phyloP scores from a whole-genome alignment of 768 basidiomycete genomes.

The Russula foetens region DNA sequence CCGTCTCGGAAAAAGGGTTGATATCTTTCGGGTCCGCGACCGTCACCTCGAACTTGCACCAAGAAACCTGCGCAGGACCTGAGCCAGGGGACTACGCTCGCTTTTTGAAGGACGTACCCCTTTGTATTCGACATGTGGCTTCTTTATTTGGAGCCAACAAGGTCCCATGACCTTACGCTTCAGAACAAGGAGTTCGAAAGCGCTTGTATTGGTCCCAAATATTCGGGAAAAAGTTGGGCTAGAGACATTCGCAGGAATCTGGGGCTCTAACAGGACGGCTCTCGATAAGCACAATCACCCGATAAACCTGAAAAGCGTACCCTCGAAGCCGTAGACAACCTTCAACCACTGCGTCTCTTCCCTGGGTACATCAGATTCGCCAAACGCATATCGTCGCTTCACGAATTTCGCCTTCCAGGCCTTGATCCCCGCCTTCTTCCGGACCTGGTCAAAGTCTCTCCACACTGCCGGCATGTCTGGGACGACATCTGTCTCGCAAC shows the following conservation, averaged over 20 bases:
- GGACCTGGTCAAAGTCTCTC: slow-evolving; percentile 72
- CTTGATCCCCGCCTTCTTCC: slow-evolving; percentile 59
- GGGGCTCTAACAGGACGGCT: slow-evolving; percentile 43
- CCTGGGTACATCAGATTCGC: slow-evolving; percentile 70
- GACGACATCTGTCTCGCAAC: slow-evolving; percentile 65
- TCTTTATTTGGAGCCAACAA: slow-evolving; percentile 88
- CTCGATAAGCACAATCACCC: neutral
- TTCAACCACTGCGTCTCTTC: slow-evolving; percentile 86
- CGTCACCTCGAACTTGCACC: slow-evolving; percentile 91
- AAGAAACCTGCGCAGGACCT: slow-evolving; percentile 59
- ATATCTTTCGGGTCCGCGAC: slow-evolving; percentile 84
- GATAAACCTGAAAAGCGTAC: slow-evolving; percentile 30
- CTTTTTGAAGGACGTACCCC: slow-evolving; percentile 47
- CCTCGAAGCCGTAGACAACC: slow-evolving; percentile 83
- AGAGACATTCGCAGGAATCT: slow-evolving; percentile 60
- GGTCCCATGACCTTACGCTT: slow-evolving; percentile 99
- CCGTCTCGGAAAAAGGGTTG: slow-evolving; percentile 70
- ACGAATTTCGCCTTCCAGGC: slow-evolving; percentile 80
- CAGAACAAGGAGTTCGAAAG: slow-evolving; percentile 88
- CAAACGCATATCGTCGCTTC: slow-evolving; percentile 87
- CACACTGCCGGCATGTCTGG: slow-evolving; percentile 69
- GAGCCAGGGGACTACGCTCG: neutral
- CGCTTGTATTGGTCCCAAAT: slow-evolving; percentile 85
- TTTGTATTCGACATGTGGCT: slow-evolving; percentile 65
- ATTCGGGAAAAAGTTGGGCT: slow-evolving; percentile 83